Evolutionary conservation across 2,329 filamentous ascomycete genomes (phyloP), one percentile per base, ranked within the genome.

Genomic region (Cladosporium austrohemisphaericum): DNA sequence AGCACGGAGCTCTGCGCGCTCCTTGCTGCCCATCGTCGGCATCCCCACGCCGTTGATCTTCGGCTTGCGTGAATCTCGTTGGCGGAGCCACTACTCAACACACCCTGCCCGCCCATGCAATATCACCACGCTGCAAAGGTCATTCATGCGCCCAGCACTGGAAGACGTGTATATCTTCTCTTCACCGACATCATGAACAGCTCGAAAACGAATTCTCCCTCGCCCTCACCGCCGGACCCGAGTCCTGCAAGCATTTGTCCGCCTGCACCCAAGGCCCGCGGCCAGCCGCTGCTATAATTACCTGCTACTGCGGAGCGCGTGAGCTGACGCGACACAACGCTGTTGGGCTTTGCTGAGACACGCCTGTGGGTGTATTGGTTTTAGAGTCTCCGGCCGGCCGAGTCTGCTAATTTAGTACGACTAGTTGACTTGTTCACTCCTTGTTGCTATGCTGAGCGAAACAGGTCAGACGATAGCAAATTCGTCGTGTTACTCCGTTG

Each of bases 341-440:
- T 43, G 40, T n/a, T 43, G 26, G 40, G 26, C 40, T 43, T 31
- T 23, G 14, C 23, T 46, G 43, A 46, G 43, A 46, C 43, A 46
- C 19, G 18, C n/a, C 22, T 36, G 33, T 36, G 33, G 33, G 33
- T 36, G 22, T 19, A 18, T n/a, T n/a, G n/a, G n/a, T n/a, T n/a
- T n/a, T n/a, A n/a, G n/a, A n/a, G n/a, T n/a, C n/a, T n/a, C n/a
- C n/a, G n/a, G n/a, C n/a, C n/a, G n/a, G n/a, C n/a, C n/a, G n/a
- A n/a, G n/a, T n/a, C n/a, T n/a, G n/a, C n/a, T n/a, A n/a, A n/a
- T n/a, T n/a, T n/a, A n/a, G n/a, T n/a, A n/a, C n/a, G n/a, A n/a
- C n/a, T n/a, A n/a, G n/a, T n/a, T n/a, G n/a, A n/a, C n/a, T n/a
- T n/a, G n/a, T n/a, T n/a, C n/a, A n/a, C n/a, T n/a, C n/a, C n/a